Base-by-base conservation (phyloP, 257 asterid species). In the Fraxinus pennsylvanica region DNA sequence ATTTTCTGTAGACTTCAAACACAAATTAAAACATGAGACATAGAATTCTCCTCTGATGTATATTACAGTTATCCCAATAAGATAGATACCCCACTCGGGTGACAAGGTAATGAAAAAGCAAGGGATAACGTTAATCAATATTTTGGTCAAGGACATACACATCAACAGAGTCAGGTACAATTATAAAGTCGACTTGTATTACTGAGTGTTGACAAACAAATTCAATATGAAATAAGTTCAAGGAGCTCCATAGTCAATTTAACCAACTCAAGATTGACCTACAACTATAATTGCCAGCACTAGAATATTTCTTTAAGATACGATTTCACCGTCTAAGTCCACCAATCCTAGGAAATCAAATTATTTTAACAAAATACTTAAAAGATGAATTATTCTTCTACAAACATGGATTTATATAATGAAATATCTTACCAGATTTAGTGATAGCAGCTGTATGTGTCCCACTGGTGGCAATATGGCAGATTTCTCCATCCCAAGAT, bases 371-470 rank as follows among this genome's bases (percentile, higher is more conserved):
- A 76, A 81, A 76, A 13, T 21, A 68, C 10, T 25, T 57, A 57
- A 15, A 54, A 14, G 19, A 17, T 22, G 1, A 68, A 65, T 29
- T 74, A 35, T 43, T 21, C 73, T 17, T 29, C 72, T 43, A 19
- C 5, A 52, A 15, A 33, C 52, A 30, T 9, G 41, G 76, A 66
- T 14, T 1, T 21, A 65, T 6, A 68, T 38, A 25, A 71, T 47
- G 21, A 36, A 77, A 61, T 54, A 71, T 74, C 88, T 68, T 72
- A 94, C 99, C 99, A 83, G 97, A 87, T 80, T 83, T 84, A 74
- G 92, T 88, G 82, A 91, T 76, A 67, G 97, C 97, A 79, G 97
- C 96, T 36, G 98, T 90, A 80, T 95, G 99, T 76, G 97, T 90
- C 68, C 99, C 99, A 83, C 97, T 87, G 33, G 99, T 92, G 39